A percentile compares a stretch with the other conserved stretches of the same genome.
Evolutionary conservation across 352 stramenopile species (phyloP).

Genomic region (Globisporangium apiculatum): DNA sequence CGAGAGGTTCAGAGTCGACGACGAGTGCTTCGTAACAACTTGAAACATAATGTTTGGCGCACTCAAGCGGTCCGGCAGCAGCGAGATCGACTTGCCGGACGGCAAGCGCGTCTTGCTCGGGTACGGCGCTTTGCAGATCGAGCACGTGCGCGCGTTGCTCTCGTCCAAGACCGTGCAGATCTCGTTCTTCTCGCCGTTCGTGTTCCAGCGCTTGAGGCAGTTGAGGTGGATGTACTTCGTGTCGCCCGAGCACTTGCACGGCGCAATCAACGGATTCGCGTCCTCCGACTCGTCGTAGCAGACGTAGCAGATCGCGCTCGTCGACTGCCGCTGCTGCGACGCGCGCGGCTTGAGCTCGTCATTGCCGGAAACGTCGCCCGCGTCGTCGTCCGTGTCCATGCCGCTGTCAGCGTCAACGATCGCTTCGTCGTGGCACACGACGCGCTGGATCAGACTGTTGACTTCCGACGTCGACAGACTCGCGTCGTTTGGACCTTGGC

Average conservation of each 20-base stretch:
- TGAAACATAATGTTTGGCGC: slow-evolving; percentile 85
- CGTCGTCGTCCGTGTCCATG: slow-evolving; percentile 82
- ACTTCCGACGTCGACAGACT: slow-evolving; percentile 69
- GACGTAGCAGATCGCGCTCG: slow-evolving; percentile 81
- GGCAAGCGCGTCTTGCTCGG: slow-evolving; percentile 72
- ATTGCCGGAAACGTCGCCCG: slow-evolving; percentile 75
- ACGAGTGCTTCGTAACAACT: slow-evolving; percentile 84
- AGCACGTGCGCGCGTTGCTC: slow-evolving; percentile 78
- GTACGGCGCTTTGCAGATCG: slow-evolving; percentile 83
- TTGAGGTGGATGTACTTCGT: slow-evolving; percentile 95
- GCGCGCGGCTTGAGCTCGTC: slow-evolving; percentile 73
- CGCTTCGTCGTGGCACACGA: slow-evolving; percentile 75
- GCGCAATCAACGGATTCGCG: slow-evolving; percentile 90
- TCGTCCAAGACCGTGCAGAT: slow-evolving; percentile 84
- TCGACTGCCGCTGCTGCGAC: slow-evolving; percentile 67
- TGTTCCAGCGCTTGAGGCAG: slow-evolving; percentile 94
- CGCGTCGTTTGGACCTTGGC: slow-evolving; percentile 59
- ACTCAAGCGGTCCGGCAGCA: slow-evolving; percentile 65
- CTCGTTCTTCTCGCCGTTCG: slow-evolving; percentile 85
- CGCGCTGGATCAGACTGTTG: slow-evolving; percentile 71
- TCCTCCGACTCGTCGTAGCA: slow-evolving; percentile 85
- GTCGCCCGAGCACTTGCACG: slow-evolving; percentile 93
- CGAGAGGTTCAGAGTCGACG: slow-evolving; percentile 76
- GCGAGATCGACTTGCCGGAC: slow-evolving; percentile 64
- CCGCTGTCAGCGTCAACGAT: slow-evolving; percentile 76